Conservation (phyloP, 192 early-diverging fungal species). For the Rhizophagus prolifer region DNA sequence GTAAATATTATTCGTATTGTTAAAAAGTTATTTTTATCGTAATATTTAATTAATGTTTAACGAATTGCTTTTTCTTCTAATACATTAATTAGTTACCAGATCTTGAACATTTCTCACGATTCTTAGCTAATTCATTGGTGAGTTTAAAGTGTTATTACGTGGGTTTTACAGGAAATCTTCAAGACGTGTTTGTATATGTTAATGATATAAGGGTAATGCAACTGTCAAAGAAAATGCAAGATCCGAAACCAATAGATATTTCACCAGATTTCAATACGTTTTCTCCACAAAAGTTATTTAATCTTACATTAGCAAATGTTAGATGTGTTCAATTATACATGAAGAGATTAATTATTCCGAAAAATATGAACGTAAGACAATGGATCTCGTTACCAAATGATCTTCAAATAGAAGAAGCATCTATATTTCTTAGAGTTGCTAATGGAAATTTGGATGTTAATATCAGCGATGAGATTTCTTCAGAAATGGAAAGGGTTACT, state of each 20-base stretch:
- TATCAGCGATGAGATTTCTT: constrained; percentile 52
- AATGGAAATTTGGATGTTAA: constrained; percentile 59
- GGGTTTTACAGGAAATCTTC: constrained; percentile 76
- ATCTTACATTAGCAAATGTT: constrained; percentile 58
- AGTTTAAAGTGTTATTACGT: neutral
- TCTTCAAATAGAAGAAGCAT: constrained; percentile 41
- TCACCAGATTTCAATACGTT: constrained; percentile 43
- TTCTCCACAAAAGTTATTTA: constrained; percentile 74
- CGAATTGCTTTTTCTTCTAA: neutral
- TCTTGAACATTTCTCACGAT: constrained; percentile 59
- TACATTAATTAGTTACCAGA: constrained; percentile 43
- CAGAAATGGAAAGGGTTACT: constrained; percentile 85
- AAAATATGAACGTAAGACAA: constrained; percentile 8
- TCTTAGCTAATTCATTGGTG: constrained; percentile 60
- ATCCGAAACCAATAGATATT: constrained; percentile 62
- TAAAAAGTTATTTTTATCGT: too few species aligned
- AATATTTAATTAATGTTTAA: neutral
- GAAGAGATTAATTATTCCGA: constrained; percentile 41
- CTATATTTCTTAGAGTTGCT: constrained; percentile 72
- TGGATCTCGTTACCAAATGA: constrained; percentile 12
- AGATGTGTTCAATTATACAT: constrained; percentile 58
- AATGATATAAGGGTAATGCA: constrained; percentile 62
- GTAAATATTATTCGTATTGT: too few species aligned
- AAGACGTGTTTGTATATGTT: constrained; percentile 63
- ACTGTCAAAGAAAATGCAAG: constrained; percentile 64